Base-by-base conservation (phyloP, 331 rosid genomes). In the Prunus yedoensis region DNA sequence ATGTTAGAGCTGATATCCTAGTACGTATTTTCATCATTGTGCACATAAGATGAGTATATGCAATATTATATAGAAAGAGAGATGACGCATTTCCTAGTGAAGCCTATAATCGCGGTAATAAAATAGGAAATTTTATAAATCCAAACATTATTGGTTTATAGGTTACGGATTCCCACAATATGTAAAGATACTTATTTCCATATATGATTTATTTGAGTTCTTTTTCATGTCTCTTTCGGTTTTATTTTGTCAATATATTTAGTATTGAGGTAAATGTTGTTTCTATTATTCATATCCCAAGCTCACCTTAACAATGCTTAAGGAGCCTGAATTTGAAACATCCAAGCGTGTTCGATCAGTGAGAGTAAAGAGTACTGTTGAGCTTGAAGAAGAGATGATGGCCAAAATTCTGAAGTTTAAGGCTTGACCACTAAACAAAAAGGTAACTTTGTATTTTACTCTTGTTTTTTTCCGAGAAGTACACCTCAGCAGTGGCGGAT, bases 341-440 rank as follows among this genome's bases (percentile, higher is more conserved):
- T 78, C 86, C 74, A 94, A 91, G 75, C 89, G 99, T 73, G 86
- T 79, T 79, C 98, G 99, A 74, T 83, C 91, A 18, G 83, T 85
- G 77, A 90, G 46, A 78, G 77, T 90, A 68, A 95, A 92, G 83
- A 92, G 99, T 76, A 77, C 90, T 52, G 90, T 91, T 4, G 99
- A 95, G 86, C 88, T 92, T 71, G 99, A 95, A 86, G 94, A 89
- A 85, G 98, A 95, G 83, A 88, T 91, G 99, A 92, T 92, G 93
- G 96, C 97, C 27, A 92, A 92, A 87, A 89, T 95, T 50, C 99
- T 98, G 12, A 95, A 92, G 87, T 95, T 92, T 75, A 95, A 92
- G 85, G 98, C 99, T 76, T 80, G 94, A 16, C 94, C 99, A 35
- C 27, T 92, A 56, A 95, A 92, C 83, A 95, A 87, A 88, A 95